Conservation (phyloP, 164 flowering plant genomes). For the Aristolochia contorta region DNA sequence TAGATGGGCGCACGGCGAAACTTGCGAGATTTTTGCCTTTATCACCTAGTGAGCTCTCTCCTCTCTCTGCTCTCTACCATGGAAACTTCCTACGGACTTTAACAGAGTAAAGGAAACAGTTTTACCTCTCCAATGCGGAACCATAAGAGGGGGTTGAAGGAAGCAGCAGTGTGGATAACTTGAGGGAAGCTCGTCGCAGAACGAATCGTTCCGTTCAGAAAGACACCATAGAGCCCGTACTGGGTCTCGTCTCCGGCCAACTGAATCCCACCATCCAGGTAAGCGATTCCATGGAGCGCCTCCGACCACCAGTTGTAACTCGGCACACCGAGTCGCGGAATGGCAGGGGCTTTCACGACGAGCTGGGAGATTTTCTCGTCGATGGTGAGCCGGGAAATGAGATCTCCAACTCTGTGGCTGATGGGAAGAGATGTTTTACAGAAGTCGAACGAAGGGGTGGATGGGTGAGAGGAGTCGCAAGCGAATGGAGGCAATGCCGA, state of each 20-base stretch:
- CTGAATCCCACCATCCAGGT: conserved; percentile 31
- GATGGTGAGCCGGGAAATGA: conserved; percentile 65
- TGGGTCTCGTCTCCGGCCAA: conserved; percentile 13
- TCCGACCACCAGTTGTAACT: conserved; percentile 91
- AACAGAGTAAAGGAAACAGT: not conserved
- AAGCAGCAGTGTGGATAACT: conserved; percentile 79
- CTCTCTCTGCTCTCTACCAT: too few relatives aligned
- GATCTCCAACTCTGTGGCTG: conserved; percentile 41
- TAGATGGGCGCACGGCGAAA: too few relatives aligned
- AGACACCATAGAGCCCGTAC: too few relatives aligned
- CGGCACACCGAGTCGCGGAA: conserved; percentile 78
- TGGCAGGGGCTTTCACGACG: conserved; percentile 49
- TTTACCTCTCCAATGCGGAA: conserved; percentile 67
- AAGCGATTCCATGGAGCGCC: conserved; percentile 61
- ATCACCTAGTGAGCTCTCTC: too few relatives aligned
- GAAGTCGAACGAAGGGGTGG: conserved; percentile 37
- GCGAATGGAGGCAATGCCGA: conserved; percentile 43
- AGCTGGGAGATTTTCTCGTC: conserved; percentile 86
- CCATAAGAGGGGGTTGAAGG: conserved; percentile 64
- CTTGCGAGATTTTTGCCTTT: too few relatives aligned
- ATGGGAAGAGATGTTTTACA: conserved; percentile 50
- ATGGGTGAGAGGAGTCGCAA: conserved; percentile 43
- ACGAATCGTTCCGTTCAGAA: conserved; percentile 24
- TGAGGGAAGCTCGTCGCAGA: conserved; percentile 87
- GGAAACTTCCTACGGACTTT: too few relatives aligned